Conservation (phyloP, 2,329 filamentous ascomycete genomes). For the Colletotrichum costaricense region DNA sequence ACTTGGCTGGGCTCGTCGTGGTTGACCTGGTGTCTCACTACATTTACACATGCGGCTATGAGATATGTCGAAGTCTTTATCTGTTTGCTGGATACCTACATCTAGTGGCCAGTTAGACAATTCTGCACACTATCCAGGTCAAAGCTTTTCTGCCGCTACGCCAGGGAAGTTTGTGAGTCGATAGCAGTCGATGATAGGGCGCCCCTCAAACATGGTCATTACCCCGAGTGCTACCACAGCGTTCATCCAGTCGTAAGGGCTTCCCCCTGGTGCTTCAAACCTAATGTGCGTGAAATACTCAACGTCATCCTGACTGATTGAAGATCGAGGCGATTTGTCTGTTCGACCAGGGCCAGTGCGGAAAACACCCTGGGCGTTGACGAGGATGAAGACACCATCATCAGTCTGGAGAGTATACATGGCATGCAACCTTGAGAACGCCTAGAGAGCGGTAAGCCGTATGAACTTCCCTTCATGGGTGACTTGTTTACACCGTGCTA, state of each 20-base stretch:
- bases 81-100: background rate
- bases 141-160: conserved; percentile 23
- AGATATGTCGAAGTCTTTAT: background rate
- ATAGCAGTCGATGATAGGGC: conserved; percentile 39
- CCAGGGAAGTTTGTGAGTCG: conserved; percentile 39
- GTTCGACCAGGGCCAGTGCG: conserved; percentile 14
- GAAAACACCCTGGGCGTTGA: conserved; percentile 36
- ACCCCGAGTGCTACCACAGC: conserved; percentile 36
- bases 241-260: conserved; percentile 39
- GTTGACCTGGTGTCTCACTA: background rate
- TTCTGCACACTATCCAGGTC: background rate
- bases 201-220: conserved; percentile 38
- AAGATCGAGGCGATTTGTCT: background rate
- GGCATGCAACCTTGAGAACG: conserved; percentile 35
- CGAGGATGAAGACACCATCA: conserved; percentile 37
- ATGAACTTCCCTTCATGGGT: background rate
- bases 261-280: conserved; percentile 37
- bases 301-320: conserved; percentile 36
- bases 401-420: conserved; percentile 38
- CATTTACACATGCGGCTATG: background rate
- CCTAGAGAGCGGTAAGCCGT: background rate
- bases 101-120: background rate
- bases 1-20: background rate
- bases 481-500: background rate
- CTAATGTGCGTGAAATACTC: conserved; percentile 40